These are phyloP conservation scores for Suhomyces tanzawaensis DNA, from an alignment of 805 yeast genomes.

Conservation along the genomic window DNA sequence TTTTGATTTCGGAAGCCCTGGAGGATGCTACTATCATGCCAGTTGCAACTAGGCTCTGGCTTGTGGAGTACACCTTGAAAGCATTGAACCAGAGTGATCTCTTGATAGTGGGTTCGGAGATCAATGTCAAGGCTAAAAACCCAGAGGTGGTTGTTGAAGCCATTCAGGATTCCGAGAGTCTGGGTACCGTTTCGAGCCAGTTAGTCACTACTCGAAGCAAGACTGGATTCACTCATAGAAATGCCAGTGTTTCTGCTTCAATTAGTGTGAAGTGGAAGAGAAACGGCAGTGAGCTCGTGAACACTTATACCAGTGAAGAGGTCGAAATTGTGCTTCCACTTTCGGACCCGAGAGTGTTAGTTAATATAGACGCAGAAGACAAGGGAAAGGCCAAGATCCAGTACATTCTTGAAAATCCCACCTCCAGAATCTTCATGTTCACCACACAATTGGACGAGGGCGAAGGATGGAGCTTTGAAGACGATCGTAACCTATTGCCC, in stretches of 20 bases:
- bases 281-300: conserved; percentile 15
- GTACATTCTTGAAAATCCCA: conserved; percentile 71
- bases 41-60: conserved; percentile 32
- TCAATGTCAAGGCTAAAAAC: conserved; percentile 24
- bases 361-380: conserved; percentile 27
- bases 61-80: conserved; percentile 10
- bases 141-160: conserved; percentile 24
- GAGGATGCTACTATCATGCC: conserved; percentile 24
- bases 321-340: conserved; percentile 60
- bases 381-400: conserved; percentile 26
- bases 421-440: conserved; percentile 65
- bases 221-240: conserved; percentile 40
- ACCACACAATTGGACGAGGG: conserved; percentile 35
- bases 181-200: conserved; percentile 9
- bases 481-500: conserved; percentile 24
- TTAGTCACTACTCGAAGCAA: conserved; percentile 35
- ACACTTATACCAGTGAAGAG: conserved; percentile 32
- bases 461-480: conserved; percentile 24
- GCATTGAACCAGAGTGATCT: conserved; percentile 7
- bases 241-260: conserved; percentile 23
- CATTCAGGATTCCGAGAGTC: conserved; percentile 6
- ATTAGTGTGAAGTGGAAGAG: conserved; percentile 36
- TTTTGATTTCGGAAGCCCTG: conserved; percentile 19
- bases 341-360: conserved; percentile 66
- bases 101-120: conserved; percentile 14